These are phyloP conservation scores for Sophora flavescens DNA, from an alignment of 306 rosid species.

Conservation along the genomic window DNA sequence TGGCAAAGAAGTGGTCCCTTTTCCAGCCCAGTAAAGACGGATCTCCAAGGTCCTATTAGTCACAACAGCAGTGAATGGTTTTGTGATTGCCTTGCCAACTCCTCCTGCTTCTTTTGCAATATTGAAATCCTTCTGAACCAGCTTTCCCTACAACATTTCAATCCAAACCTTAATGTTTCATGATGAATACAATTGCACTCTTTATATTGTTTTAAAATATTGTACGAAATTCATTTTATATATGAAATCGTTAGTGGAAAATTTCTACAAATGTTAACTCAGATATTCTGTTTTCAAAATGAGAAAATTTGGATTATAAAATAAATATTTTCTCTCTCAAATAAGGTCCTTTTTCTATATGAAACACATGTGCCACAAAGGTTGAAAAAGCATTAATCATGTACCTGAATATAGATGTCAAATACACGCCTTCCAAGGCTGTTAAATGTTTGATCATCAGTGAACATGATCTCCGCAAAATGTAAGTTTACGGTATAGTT, in stretches of 20 bases:
- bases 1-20: conserved; percentile 65
- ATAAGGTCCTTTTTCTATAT: background rate
- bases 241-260: background rate
- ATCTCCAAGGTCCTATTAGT: conserved; percentile 57
- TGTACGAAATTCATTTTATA: background rate
- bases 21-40: conserved; percentile 72
- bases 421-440: conserved; percentile 67
- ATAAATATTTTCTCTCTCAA: background rate
- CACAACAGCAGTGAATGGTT: conserved; percentile 32
- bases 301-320: background rate
- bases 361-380: background rate
- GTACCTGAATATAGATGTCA: conserved; percentile 67
- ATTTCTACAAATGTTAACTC: background rate
- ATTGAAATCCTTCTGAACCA: conserved; percentile 58
- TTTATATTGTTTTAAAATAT: background rate
- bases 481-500: conserved; percentile 57
- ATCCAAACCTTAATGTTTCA: background rate
- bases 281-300: background rate
- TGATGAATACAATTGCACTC: background rate
- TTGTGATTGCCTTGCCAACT: conserved; percentile 36
- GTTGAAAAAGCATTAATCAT: background rate
- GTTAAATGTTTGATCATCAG: conserved; percentile 30
- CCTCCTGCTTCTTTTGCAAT: conserved; percentile 61
- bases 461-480: conserved; percentile 64
- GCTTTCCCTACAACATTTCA: conserved; percentile 52